Percentiles rank a stretch among this genome's conserved stretches.
These are phyloP conservation scores for Citrus trifoliata DNA, from an alignment of 345 rosid species.

Conservation along the genomic window DNA sequence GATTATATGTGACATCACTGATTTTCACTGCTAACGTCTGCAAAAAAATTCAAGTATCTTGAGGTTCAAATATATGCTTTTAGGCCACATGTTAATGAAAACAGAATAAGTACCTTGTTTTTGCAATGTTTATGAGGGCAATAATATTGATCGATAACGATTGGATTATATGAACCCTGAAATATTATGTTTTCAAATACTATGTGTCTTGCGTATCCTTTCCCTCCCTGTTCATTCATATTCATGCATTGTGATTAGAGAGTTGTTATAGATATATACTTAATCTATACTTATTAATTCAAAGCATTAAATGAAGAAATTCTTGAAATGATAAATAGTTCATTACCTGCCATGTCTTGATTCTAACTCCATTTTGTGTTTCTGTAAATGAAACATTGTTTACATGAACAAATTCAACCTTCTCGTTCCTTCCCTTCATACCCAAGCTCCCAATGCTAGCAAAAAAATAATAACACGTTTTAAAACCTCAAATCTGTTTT, in stretches of 20 bases:
- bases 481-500: too few species aligned
- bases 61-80: background rate
- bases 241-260: background rate
- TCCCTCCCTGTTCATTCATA: slow-evolving; percentile 39
- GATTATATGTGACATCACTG: slow-evolving; percentile 19
- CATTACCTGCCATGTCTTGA: slow-evolving; percentile 54
- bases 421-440: slow-evolving; percentile 20
- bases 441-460: slow-evolving; percentile 55
- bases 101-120: slow-evolving; percentile 25
- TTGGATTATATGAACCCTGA: slow-evolving; percentile 28
- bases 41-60: background rate
- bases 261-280: background rate
- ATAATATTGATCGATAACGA: slow-evolving; percentile 54
- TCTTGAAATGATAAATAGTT: background rate
- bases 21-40: slow-evolving; percentile 45
- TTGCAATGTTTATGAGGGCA: slow-evolving; percentile 41
- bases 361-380: slow-evolving; percentile 47
- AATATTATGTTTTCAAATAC: slow-evolving; percentile 28
- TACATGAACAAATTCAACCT: slow-evolving; percentile 35
- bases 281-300: too few species aligned
- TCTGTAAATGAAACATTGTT: slow-evolving; percentile 18
- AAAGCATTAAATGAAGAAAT: too few species aligned
- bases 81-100: background rate
- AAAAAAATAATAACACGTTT: background rate
- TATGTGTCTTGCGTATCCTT: slow-evolving; percentile 40